Evolutionary conservation across 306 rosid genomes (phyloP), one percentile per base, ranked within the genome.

Genomic region (Boehmeria nivea): DNA sequence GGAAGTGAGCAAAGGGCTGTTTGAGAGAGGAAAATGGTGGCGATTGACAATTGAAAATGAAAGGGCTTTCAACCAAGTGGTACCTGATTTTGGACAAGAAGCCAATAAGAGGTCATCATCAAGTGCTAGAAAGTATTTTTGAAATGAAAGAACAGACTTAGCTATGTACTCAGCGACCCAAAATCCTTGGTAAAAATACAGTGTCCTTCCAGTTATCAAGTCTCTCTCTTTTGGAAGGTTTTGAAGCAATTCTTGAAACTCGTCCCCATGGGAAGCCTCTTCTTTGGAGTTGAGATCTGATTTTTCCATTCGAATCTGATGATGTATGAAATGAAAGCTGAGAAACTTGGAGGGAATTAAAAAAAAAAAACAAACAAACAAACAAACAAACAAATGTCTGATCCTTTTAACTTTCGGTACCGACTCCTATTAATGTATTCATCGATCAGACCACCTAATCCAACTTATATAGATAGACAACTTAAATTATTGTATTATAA

Each of bases 201-300:
- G 22, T 6, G 17, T 16, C 4, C 2, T 13, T 3, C 48, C 48
- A 17, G 21, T 6, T 2, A 18, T 17, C 21, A 43, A n/a, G 23
- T 43, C 22, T n/a, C 48, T 16, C 19, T 43, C 48, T 17, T 43
- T 16, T 43, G 48, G n/a, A 43, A 43, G 48, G 23, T 16, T 43
- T 43, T 43, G 28, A 12, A 18, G 20, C 10, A 59, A 6, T 24
- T 2, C 59, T 65, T 11, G 28, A 63, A 72, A 54, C 36, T 31
- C 36, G 9, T 31, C 36, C 8, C 9, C 36, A n/a, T n/a, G n/a
- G n/a, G n/a, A n/a, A n/a, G n/a, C n/a, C 36, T 10, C 36, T 31
- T 10, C 36, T 0, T 31, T 31, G 36, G 36, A 31, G 36, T 10
- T 10, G 9, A 31, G 8, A 6, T 31, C 36, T 31, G 36, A 31